Base-by-base conservation (phyloP, 371 early-diverging fungal species). In the Sporodiniella umbellata region DNA sequence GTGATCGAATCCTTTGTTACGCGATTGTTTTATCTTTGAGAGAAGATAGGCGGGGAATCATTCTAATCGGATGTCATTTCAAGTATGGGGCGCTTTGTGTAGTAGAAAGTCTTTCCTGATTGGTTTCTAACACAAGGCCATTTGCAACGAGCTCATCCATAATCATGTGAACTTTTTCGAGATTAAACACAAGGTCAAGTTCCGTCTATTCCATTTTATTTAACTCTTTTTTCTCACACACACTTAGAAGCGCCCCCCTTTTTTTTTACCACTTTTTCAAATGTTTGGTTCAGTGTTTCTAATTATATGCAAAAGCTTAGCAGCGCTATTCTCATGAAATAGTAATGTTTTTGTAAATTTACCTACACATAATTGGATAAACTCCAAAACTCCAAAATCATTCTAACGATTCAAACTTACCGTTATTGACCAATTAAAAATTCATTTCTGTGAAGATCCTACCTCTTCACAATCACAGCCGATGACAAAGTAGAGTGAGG, bases 81-180 rank as follows among this genome's bases (percentile, higher is more conserved):
- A 44, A 18, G 24, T 38, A 35, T 18, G 51, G 51, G 15, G 42
- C 31, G 26, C 58, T 26, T 17, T 50, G 48, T n/a, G n/a, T n/a
- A 26, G 48, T 51, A 21, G 66, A 49, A 17, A 70, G 48, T 25
- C 68, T 30, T 25, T 62, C 53, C 45, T 63, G 62, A 52, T 68
- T 72, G 44, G 64, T 63, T 35, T 78, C 79, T 39, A 59, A 42
- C 8, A 75, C 50, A 28, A 56, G 22, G 8, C 79, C 76, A 51
- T 75, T 65, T 22, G 68, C 52, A n/a, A 78, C 30, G 21, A 70
- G 64, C 42, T 78, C 79, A 44, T 78, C 74, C 44, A 75, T 50
- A 61, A 75, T 66, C 56, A 73, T 63, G 55, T 75, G 75, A 22
- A 73, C 65, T 45, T 70, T 71, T 61, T 75, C 70, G 40, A 75